These are phyloP conservation scores for Coemansia linderi DNA, from an alignment of 371 early-diverging fungal genomes.

Conservation along the genomic window DNA sequence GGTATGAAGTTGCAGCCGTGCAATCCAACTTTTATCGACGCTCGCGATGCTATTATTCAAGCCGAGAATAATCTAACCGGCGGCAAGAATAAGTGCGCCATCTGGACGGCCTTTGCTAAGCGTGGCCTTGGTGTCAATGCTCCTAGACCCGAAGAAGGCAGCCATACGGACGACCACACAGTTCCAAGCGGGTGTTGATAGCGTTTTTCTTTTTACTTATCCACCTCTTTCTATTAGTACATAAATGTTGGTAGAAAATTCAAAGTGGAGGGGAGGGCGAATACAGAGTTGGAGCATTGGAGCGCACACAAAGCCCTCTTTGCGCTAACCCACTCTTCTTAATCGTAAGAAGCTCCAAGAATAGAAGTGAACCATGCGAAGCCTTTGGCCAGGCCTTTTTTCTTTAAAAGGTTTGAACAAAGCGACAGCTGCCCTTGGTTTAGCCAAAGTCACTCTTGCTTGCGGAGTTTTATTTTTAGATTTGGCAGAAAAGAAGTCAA, in stretches of 20 bases:
- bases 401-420: too few relatives aligned
- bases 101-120: slow-evolving; percentile 89
- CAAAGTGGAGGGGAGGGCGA: too few relatives aligned
- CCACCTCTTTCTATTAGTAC: not conserved
- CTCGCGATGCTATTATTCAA: slow-evolving; percentile 87
- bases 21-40: slow-evolving; percentile 81
- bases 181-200: slow-evolving; percentile 38
- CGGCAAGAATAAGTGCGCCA: slow-evolving; percentile 76
- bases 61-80: slow-evolving; percentile 78
- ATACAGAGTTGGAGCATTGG: too few relatives aligned
- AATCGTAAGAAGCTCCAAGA: too few relatives aligned
- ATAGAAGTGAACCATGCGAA: too few relatives aligned
- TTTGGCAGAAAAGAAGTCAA: too few relatives aligned
- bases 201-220: not conserved
- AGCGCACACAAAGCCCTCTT: not conserved
- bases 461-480: too few relatives aligned
- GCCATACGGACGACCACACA: slow-evolving; percentile 42
- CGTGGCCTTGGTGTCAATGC: slow-evolving; percentile 77
- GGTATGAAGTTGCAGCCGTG: slow-evolving; percentile 92
- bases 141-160: slow-evolving; percentile 64
- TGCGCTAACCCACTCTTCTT: not conserved
- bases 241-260: not conserved
- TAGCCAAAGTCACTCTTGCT: too few relatives aligned
- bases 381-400: too few relatives aligned
- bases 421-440: too few relatives aligned